Base-by-base conservation (phyloP, 2,329 filamentous ascomycete species). In the Huntiella omanensis region DNA sequence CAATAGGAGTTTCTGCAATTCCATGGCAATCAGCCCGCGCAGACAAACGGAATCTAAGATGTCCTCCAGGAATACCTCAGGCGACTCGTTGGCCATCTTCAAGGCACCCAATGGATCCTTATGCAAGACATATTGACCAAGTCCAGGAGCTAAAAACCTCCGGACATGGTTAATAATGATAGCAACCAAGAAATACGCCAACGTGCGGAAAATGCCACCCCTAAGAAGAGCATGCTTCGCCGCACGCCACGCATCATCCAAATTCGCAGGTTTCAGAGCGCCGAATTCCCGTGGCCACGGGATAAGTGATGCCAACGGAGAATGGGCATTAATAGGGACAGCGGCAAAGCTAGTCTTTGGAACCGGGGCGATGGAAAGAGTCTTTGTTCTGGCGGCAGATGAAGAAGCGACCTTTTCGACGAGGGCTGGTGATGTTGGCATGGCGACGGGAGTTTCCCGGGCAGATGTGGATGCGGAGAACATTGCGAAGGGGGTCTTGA, bases 111-210 rank as follows among this genome's bases (percentile, higher is more conserved):
- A 53, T 8, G 60, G 60, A 16, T 53, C 52, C 48, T 52, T 47
- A 52, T 57, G 57, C 10, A 58, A 42, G 8, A 49, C 43, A 32
- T 58, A 60, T 16, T 56, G 51, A 3, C 55, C 57, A 0, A 60
- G 48, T 53, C 51, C 56, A 5, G 58, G 60, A 8, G 46, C 37
- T 0, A 64, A 47, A n/a, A 58, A 52, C 15, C 60, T 54, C 4
- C 61, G 58, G 12, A 63, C 53, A 51, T 68, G 64, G 55, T 66
- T 60, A 19, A 59, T 37, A 10, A 65, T 49, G 12, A 62, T 56
- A 43, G 64, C 64, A 35, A 57, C 54, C 11, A 56, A 35, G 38
- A 63, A 53, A 42, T 56, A 55, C 1, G 53, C 50, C 10, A 59
- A 52, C 1, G 53, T 53, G 4, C 51, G 45, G 5, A 52, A 48